phyloP scores from a whole-genome alignment of 345 rosid genomes.

The Syzygium aqueum region DNA sequence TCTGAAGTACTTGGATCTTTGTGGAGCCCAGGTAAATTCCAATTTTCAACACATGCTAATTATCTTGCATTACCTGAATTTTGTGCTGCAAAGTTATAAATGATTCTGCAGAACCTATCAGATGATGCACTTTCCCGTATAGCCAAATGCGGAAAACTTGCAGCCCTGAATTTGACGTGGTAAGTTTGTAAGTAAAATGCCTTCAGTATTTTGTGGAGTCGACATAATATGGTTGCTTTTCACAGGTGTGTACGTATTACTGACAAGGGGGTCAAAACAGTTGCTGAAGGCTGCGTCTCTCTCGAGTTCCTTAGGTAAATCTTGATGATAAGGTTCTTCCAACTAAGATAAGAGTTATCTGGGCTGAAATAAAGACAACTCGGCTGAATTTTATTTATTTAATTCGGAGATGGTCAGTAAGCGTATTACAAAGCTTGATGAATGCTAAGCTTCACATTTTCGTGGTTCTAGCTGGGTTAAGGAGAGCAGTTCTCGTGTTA shows the following conservation, averaged over 20 bases:
- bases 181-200: conserved; percentile 17
- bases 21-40: conserved; percentile 79
- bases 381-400: background rate
- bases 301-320: conserved; percentile 77
- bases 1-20: conserved; percentile 69
- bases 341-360: background rate
- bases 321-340: background rate
- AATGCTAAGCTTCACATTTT: background rate
- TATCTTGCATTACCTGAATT: background rate
- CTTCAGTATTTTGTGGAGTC: background rate
- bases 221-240: background rate
- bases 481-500: background rate
- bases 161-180: conserved; percentile 84
- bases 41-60: background rate
- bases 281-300: conserved; percentile 67
- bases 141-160: conserved; percentile 65
- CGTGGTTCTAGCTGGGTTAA: background rate
- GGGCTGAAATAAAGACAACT: background rate
- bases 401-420: background rate
- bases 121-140: conserved; percentile 69
- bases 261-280: conserved; percentile 59
- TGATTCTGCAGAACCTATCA: conserved; percentile 56
- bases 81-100: background rate
- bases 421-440: background rate
- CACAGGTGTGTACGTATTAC: conserved; percentile 79